Conservation (phyloP, 768 basidiomycete species). For the Tylopilus rubrobrunneus region DNA sequence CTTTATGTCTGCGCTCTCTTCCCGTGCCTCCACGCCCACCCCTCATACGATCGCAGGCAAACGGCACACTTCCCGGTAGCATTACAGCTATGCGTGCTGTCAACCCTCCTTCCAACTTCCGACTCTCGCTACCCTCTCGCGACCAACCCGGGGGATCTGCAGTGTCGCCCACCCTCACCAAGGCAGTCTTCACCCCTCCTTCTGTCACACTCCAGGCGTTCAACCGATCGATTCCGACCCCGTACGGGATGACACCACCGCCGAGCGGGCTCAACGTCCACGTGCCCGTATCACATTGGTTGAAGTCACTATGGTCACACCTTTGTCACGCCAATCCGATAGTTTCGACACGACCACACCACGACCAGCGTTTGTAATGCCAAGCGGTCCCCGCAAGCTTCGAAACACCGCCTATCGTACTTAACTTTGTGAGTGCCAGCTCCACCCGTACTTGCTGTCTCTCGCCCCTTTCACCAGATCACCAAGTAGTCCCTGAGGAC, state of each 20-base stretch:
- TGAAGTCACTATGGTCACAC: conserved; percentile 2
- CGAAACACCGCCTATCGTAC: no score
- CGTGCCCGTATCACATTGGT: background rate
- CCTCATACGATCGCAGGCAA: conserved; percentile 52
- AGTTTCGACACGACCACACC: no score
- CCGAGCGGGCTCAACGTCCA: conserved; percentile 10
- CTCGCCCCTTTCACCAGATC: no score
- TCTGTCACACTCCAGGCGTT: conserved; percentile 34
- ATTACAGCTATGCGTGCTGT: conserved; percentile 31
- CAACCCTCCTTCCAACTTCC: conserved; percentile 13
- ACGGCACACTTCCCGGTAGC: conserved; percentile 47
- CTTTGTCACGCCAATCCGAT: conserved; percentile 30
- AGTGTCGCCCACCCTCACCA: background rate
- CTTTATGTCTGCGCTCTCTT: conserved; percentile 15
- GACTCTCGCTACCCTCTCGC: conserved; percentile 27
- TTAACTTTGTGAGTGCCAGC: no score
- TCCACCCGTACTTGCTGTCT: no score
- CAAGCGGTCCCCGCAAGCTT: no score
- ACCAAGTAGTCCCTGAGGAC: no score
- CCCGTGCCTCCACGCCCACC: conserved; percentile 18
- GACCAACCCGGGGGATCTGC: conserved; percentile 19
- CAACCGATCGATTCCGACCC: conserved; percentile 25
- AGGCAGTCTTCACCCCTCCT: conserved; percentile 29
- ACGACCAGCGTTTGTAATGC: no score
- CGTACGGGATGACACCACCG: conserved; percentile 33